Conservation (phyloP, 345 rosid genomes). For the Syzygium oleosum region DNA sequence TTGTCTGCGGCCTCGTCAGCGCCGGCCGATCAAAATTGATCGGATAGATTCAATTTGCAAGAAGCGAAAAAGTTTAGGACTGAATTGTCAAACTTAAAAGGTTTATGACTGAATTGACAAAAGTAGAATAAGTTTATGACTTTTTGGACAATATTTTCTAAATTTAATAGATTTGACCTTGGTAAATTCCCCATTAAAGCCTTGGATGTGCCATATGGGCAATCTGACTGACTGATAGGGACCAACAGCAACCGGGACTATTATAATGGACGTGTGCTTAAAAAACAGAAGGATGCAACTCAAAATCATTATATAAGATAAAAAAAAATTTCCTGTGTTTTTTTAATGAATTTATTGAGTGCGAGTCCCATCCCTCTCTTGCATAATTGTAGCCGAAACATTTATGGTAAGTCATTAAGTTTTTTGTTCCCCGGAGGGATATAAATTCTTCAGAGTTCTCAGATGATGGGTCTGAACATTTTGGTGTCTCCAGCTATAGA, state of each 20-base stretch:
- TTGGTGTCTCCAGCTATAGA: neutral
- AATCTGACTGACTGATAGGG: neutral
- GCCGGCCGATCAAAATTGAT: too few relatives aligned
- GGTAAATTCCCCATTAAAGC: neutral
- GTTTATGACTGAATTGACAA: too few relatives aligned
- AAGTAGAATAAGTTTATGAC: too few relatives aligned
- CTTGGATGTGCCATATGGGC: neutral
- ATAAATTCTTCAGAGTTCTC: neutral
- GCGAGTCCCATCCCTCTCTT: neutral
- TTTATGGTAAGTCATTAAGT: neutral
- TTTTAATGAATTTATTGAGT: neutral
- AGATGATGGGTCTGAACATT: neutral
- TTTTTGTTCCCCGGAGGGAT: neutral
- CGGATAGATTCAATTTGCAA: too few relatives aligned
- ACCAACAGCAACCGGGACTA: neutral
- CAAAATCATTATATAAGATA: neutral
- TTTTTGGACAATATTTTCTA: too few relatives aligned
- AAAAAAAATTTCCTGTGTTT: rapidly evolving
- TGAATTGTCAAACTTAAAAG: too few relatives aligned
- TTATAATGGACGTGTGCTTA: neutral
- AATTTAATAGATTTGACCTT: neutral
- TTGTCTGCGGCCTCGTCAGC: too few relatives aligned
- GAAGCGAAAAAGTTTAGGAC: too few relatives aligned
- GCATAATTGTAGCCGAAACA: neutral
- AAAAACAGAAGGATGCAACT: neutral